Percentiles rank a stretch among this genome's conserved stretches.
Conservation (phyloP, 75 land plant genomes). For the Chamaecyparis obtusa region DNA sequence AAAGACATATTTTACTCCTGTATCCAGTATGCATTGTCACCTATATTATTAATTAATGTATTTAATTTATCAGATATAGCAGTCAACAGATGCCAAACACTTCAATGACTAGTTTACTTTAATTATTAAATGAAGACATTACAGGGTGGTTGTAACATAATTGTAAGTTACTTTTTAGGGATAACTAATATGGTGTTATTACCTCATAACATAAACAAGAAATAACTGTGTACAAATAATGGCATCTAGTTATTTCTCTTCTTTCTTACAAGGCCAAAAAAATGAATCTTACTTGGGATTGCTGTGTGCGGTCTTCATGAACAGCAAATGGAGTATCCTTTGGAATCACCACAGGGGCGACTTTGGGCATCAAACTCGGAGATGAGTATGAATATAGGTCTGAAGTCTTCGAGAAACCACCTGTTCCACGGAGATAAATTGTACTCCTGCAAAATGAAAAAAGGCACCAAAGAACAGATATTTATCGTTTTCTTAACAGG, state of each 20-base stretch:
- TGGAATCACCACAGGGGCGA: constrained; percentile 27
- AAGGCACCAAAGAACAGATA: neutral
- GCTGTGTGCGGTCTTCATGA: constrained; percentile 60
- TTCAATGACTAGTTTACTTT: no score
- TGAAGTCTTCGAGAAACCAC: constrained; percentile 85
- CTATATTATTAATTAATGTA: no score
- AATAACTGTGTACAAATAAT: neutral
- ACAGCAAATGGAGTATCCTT: constrained; percentile 45
- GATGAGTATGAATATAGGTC: constrained; percentile 56
- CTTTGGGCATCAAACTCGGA: constrained; percentile 33
- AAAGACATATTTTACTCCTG: no score
- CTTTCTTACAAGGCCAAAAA: neutral
- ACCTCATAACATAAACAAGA: no score
- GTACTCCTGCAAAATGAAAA: constrained; percentile 44
- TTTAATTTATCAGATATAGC: no score
- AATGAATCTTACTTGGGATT: constrained; percentile 57
- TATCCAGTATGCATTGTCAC: no score
- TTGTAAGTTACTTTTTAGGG: no score
- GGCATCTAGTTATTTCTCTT: neutral
- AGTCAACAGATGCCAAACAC: no score
- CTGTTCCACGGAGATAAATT: constrained; percentile 83
- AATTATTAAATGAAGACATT: no score
- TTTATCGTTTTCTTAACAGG: neutral
- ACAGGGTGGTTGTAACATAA: no score
- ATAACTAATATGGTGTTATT: no score